These are phyloP conservation scores for Leccinum holopus DNA, from an alignment of 1,284 basidiomycete genomes.

Conservation along the genomic window DNA sequence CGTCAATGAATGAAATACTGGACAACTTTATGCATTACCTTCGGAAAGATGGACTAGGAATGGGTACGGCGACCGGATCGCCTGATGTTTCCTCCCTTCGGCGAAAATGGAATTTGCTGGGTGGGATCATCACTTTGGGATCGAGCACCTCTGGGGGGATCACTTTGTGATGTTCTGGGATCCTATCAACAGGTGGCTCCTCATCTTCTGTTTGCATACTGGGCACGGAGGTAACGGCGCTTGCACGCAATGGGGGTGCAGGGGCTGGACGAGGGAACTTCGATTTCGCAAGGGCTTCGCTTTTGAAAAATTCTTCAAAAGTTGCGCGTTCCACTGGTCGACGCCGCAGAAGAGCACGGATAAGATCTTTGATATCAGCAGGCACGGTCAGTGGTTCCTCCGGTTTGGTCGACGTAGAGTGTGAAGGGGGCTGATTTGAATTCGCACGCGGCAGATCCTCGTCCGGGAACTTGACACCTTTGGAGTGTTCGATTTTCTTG, in stretches of 20 bases:
- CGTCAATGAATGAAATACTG: neutral
- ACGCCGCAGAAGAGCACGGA: conserved; percentile 80
- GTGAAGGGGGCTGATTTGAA: conserved; percentile 20
- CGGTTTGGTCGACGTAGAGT: conserved; percentile 22
- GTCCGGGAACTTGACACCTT: conserved; percentile 91
- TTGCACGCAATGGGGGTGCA: conserved; percentile 19
- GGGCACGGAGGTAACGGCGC: conserved; percentile 12
- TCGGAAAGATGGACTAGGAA: conserved; percentile 13
- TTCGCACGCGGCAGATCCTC: conserved; percentile 56
- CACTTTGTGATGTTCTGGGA: conserved; percentile 63
- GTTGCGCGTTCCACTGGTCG: conserved; percentile 83
- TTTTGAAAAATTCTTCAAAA: conserved; percentile 92
- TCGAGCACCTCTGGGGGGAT: conserved; percentile 77
- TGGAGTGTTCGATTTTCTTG: conserved; percentile 86
- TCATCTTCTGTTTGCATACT: conserved; percentile 32
- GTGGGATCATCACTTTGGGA: conserved; percentile 74
- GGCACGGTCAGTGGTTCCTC: conserved; percentile 62
- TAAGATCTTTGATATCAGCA: conserved; percentile 85
- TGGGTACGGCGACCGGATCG: conserved; percentile 7
- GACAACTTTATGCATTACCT: conserved; percentile 18
- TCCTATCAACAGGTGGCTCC: conserved; percentile 31
- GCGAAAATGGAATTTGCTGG: conserved; percentile 73
- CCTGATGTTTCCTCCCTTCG: conserved; percentile 30
- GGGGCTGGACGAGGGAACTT: conserved; percentile 61
- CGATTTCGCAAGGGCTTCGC: conserved; percentile 76